These are phyloP conservation scores for Letharia lupina DNA, from an alignment of 495 filamentous ascomycete genomes.

Conservation along the genomic window DNA sequence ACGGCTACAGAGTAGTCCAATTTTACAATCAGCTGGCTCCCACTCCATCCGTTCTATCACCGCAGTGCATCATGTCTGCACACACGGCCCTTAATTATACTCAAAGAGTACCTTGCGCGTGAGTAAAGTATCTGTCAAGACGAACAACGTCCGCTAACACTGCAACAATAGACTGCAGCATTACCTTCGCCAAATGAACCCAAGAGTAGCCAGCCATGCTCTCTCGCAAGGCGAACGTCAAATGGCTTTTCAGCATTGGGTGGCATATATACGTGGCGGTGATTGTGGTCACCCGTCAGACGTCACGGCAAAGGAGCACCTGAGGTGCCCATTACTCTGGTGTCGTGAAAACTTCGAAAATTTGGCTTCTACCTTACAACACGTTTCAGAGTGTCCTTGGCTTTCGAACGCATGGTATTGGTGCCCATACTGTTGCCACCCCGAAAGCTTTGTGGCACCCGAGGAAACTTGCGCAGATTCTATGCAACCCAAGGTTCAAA, in stretches of 20 bases:
- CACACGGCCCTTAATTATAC: background rate
- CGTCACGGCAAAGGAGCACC: constrained; percentile 1
- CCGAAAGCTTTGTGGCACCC: constrained; percentile 6
- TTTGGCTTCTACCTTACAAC: constrained; percentile 3
- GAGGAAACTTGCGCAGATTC: background rate
- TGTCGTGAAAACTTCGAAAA: constrained; percentile 16
- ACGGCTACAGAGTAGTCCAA: background rate
- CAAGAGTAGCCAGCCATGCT: background rate
- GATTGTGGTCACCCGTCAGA: background rate
- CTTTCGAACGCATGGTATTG: constrained; percentile 17
- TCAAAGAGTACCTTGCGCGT: constrained; percentile 4
- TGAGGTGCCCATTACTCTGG: constrained; percentile 18
- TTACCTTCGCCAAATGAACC: background rate
- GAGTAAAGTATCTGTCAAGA: background rate
- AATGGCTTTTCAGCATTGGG: constrained; percentile 18
- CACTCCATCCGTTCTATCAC: background rate
- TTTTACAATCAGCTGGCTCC: background rate
- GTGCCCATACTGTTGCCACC: constrained; percentile 14
- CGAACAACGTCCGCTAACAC: background rate
- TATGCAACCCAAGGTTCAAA: background rate
- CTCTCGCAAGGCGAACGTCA: constrained; percentile 9
- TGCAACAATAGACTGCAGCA: background rate
- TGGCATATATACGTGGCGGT: constrained; percentile 7
- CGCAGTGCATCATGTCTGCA: background rate
- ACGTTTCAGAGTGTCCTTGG: constrained; percentile 10